Conservation (phyloP, 176 grass and related monocot species). For the Microstegium vimineum region DNA sequence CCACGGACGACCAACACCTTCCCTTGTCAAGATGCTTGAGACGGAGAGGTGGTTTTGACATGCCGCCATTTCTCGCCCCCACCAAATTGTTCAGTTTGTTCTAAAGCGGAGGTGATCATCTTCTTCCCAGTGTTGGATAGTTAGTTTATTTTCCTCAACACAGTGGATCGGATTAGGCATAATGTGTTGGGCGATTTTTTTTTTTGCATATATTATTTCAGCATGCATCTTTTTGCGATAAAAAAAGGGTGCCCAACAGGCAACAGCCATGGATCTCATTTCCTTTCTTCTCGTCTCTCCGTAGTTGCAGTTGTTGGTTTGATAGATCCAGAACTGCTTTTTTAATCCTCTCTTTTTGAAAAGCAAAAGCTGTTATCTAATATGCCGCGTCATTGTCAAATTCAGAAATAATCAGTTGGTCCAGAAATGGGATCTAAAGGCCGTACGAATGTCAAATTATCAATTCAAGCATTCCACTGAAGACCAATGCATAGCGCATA, state of each 20-base stretch:
- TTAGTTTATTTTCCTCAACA: background rate
- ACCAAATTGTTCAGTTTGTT: background rate
- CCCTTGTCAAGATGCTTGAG: background rate
- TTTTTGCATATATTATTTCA: background rate
- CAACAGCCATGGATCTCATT: background rate
- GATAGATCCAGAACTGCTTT: conserved; percentile 11
- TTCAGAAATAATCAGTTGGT: too few species aligned
- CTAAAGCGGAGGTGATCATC: conserved; percentile 6
- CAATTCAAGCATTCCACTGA: background rate
- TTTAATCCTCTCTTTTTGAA: background rate
- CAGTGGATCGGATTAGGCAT: background rate
- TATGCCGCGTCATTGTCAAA: background rate
- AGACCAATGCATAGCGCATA: background rate
- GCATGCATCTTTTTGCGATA: background rate
- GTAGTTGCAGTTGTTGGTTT: conserved; percentile 14
- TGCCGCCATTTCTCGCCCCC: background rate
- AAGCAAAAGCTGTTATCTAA: background rate
- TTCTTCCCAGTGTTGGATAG: background rate
- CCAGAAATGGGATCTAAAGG: background rate
- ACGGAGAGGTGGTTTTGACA: background rate
- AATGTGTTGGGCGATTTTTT: background rate
- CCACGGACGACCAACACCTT: background rate
- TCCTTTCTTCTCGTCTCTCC: background rate
- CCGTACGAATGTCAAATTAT: background rate
- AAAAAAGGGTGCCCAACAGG: background rate